Evolutionary conservation across 129 eudicot species (phyloP), one percentile per base, ranked within the genome.

Genomic region (Escallonia rubra): DNA sequence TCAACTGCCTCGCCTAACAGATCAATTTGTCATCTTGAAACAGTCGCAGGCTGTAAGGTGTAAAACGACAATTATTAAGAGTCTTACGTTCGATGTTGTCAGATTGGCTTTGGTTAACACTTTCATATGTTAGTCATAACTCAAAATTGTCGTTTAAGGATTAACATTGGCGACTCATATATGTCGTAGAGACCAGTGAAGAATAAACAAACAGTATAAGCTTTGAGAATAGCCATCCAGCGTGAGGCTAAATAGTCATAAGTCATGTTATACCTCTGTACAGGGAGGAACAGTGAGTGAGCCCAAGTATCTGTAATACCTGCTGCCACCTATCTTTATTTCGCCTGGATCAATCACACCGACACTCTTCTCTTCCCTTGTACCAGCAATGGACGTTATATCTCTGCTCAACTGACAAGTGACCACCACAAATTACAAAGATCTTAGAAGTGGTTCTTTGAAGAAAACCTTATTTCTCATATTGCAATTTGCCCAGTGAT

Each of bases 241-340:
- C n/a, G n/a, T n/a, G n/a, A n/a, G 34, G 34, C 34, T 1, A 23
- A 23, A 23, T 23, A 1, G 34, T 23, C 34, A 23, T 1, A 23
- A 23, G 34, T 23, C 34, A 23, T 23, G 34, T 23, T 23, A 23
- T 51, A 56, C 80, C 71, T 47, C 64, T 9, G 49, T 13, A 53
- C 76, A 72, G 15, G 76, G 63, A n/a, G 76, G 76, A 23, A 54
- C 40, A 6, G 75, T 71, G 60, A 71, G 62, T 13, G 76, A 71
- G 39, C 76, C 76, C 42, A 41, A 61, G 62, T 71, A 71, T 43
- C 67, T 71, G 54, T 71, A 71, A 42, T 61, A 71, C 3, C 34
- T 61, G 38, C 44, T 41, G 1, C 61, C 49, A 15, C 10, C 6
- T 16, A 71, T 5, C 41, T 40, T 43, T 7, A 71, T 51, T 5